Evolutionary conservation across 2,329 filamentous ascomycete species (phyloP), one percentile per base, ranked within the genome.

Genomic region (Colletotrichum limetticola): DNA sequence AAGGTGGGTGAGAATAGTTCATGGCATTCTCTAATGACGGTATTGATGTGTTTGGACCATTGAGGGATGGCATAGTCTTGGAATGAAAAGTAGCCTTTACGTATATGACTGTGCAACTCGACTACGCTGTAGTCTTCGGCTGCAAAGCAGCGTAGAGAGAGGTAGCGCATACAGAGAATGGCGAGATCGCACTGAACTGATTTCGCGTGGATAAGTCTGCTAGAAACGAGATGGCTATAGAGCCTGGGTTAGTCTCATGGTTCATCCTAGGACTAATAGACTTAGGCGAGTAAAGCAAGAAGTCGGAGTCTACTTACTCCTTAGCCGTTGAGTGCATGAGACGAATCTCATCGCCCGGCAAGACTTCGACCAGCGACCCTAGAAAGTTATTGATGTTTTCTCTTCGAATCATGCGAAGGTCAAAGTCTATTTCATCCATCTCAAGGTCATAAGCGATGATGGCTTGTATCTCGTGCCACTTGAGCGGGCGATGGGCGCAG

Each of bases 401-500:
- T 14, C 2, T 24, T 0, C 74, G 72, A 2, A 84, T 75, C 59
- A 61, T 72, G 0, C 59, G 59, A 1, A 66, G 61, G 9, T 76
- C 37, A 19, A 78, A 77, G 16, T 82, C 75, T 12, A 78, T 76
- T 4, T 63, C 66, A 1, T 75, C 62, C 0, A 11, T 37, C 1
- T 22, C 57, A 1, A 58, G 68, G 24, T 72, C 19, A 37, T 84
- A 78, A 2, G 81, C 77, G 9, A 82, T 74, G 8, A 81, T 79
- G 6, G 81, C 80, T 57, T 85, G 79, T 7, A 86, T 79, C 68
- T 86, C 85, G 64, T 84, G 78, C 80, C 80, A 82, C 66, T 82
- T 82, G 0, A 87, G 76, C 0, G 83, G 78, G 0, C 85, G 78
- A 59, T 80, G 82, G 1, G 83, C 81, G 64, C 82, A 82, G 5